Evolutionary conservation across 208 protist species (phyloP), one percentile per base, ranked within the genome.

Genomic region (Acanthamoeba culbertsoni): DNA sequence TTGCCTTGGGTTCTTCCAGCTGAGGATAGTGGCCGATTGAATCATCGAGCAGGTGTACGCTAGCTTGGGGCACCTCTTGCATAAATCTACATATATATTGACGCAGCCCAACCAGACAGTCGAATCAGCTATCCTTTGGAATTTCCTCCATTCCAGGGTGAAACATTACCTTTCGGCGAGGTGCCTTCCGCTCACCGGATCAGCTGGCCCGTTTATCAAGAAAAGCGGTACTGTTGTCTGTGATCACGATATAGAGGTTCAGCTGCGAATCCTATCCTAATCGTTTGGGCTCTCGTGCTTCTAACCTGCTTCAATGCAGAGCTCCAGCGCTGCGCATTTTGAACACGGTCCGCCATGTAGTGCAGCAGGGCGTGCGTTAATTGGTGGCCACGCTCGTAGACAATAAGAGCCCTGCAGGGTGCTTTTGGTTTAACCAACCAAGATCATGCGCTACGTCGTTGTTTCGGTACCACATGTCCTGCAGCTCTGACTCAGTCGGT

Each of bases 111-210:
- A 55, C 12, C 12, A 55, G 48, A 62, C 55, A 62, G 8, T 31
- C 8, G n/a, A 16, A 65, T 23, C 28, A 23, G 57, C 20, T 26
- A 3, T 2, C 20, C 65, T 40, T n/a, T 18, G 23, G 35, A 51
- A 23, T 20, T 33, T n/a, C 20, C 65, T 6, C 12, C 10, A 4
- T 35, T 2, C 6, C 65, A 42, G 10, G 26, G 5, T 3, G 63
- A 20, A 33, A 6, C 26, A 16, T 6, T 82, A 86, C 77, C 77
- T 2, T 40, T 86, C 77, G 1, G 77, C 77, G 16, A 86, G 42
- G 46, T 86, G 77, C 37, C 42, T 40, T 2, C 77, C 77, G 35
- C 77, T 86, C n/a, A 86, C 48, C 8, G 77, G 77, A 86, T 86
- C 77, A 2, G 77, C 77, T 40, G 77, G 77, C 10, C 77, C 77